A percentile compares a stretch with the other conserved stretches of the same genome.
phyloP scores from a whole-genome alignment of 192 early-diverging fungal species.

The Mortierella hygrophila region DNA sequence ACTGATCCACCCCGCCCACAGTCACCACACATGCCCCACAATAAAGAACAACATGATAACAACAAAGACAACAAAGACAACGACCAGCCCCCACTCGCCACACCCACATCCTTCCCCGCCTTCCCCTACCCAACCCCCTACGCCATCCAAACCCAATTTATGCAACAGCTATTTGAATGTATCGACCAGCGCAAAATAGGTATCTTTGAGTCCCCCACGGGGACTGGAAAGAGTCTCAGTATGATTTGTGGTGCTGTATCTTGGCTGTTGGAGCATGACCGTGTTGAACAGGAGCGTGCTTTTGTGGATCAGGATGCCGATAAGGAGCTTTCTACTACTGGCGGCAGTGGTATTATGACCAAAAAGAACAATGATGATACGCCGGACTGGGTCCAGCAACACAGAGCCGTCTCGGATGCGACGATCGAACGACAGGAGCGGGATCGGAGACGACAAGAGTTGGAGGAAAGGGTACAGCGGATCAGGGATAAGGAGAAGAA shows the following conservation, averaged over 20 bases:
- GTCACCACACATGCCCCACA: not conserved
- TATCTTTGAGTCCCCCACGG: slow-evolving; percentile 94
- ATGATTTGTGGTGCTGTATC: slow-evolving; percentile 87
- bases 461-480: slow-evolving; percentile 50
- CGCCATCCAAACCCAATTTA: slow-evolving; percentile 82
- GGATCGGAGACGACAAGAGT: slow-evolving; percentile 34
- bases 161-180: slow-evolving; percentile 78
- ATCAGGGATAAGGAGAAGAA: slow-evolving; percentile 55
- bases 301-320: slow-evolving; percentile 6
- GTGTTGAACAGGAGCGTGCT: slow-evolving; percentile 22
- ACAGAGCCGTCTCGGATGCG: slow-evolving; percentile 25
- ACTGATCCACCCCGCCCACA: not conserved
- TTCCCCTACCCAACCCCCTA: slow-evolving; percentile 68
- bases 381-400: slow-evolving; percentile 58
- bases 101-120: slow-evolving; percentile 41
- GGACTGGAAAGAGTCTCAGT: slow-evolving; percentile 93
- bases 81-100: slow-evolving; percentile 11
- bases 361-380: slow-evolving; percentile 12
- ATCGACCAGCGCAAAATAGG: slow-evolving; percentile 78
- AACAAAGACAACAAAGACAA: not conserved
- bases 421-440: slow-evolving; percentile 29
- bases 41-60: not conserved
- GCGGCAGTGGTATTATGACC: too few species aligned
- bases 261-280: slow-evolving; percentile 79
- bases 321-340: not conserved